phyloP scores from a whole-genome alignment of 768 basidiomycete genomes.

The Suillus lakei region DNA sequence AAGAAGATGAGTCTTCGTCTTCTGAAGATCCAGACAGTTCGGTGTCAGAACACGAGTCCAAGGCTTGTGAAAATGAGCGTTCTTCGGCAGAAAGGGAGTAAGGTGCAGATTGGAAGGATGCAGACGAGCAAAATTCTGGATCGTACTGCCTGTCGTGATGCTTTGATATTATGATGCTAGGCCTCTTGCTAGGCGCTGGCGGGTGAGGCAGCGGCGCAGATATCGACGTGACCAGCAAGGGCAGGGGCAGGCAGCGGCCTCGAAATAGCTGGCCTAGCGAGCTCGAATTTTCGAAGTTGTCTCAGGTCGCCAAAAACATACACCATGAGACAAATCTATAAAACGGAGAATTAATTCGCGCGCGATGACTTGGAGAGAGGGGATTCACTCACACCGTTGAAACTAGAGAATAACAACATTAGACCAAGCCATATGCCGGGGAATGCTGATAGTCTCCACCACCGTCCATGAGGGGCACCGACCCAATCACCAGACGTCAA shows the following conservation, averaged over 20 bases:
- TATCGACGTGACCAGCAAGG: constrained; percentile 10
- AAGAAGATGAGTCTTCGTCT: constrained; percentile 19
- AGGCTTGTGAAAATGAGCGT: constrained; percentile 17
- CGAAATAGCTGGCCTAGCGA: constrained; percentile 70
- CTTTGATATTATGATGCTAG: not conserved
- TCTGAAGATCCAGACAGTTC: constrained; percentile 24
- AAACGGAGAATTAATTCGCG: not conserved
- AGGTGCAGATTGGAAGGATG: constrained; percentile 18
- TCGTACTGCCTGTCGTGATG: constrained; percentile 4
- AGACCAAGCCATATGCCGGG: constrained; percentile 77
- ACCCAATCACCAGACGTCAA: constrained; percentile 48
- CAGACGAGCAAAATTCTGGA: constrained; percentile 14
- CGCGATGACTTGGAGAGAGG: not conserved
- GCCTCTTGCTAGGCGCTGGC: not conserved
- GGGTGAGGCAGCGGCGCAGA: constrained; percentile 18
- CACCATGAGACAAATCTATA: constrained; percentile 66
- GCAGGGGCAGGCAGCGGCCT: constrained; percentile 35
- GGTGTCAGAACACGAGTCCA: constrained; percentile 5
- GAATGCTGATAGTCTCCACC: constrained; percentile 62
- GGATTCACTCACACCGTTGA: constrained; percentile 59
- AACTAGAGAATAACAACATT: constrained; percentile 60
- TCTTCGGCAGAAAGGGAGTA: constrained; percentile 1
- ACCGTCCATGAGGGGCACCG: constrained; percentile 41
- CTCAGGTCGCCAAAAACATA: constrained; percentile 82
- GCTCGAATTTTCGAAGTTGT: constrained; percentile 78